Conservation (phyloP, 768 basidiomycete genomes). For the Lactarius vividus region DNA sequence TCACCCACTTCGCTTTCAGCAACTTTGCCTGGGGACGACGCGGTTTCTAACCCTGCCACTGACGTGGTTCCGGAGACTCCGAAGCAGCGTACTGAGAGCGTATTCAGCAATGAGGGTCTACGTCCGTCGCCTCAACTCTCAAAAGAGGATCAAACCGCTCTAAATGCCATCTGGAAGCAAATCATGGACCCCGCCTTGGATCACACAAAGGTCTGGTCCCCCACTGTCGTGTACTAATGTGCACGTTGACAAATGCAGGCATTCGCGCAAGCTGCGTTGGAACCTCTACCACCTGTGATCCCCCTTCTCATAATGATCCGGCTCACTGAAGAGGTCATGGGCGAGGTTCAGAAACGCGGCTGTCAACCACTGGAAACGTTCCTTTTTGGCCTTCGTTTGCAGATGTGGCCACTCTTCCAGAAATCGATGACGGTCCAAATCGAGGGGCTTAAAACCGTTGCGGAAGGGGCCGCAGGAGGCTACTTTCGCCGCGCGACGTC, state of each 20-base stretch:
- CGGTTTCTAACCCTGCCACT: constrained; percentile 39
- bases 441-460: constrained; percentile 77
- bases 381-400: constrained; percentile 74
- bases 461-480: constrained; percentile 63
- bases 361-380: constrained; percentile 81
- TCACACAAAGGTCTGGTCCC: constrained; percentile 64
- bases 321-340: constrained; percentile 75
- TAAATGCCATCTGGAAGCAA: constrained; percentile 82
- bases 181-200: constrained; percentile 89
- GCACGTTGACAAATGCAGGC: constrained; percentile 40
- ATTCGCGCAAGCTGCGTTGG: constrained; percentile 66
- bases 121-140: constrained; percentile 28
- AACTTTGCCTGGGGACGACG: constrained; percentile 33
- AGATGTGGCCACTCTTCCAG: constrained; percentile 94
- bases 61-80: constrained; percentile 44
- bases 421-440: constrained; percentile 83
- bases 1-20: constrained; percentile 40
- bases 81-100: constrained; percentile 31
- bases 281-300: constrained; percentile 69
- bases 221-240: neutral
- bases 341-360: constrained; percentile 71
- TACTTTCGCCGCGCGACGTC: constrained; percentile 59
- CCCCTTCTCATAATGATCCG: constrained; percentile 90
- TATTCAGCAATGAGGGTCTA: constrained; percentile 38
- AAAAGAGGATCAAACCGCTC: constrained; percentile 59